Percentiles rank a stretch among this genome's conserved stretches.
Evolutionary conservation across 1,139 yeast species (phyloP).

Genomic region (Pneumocystis wakefieldiae): DNA sequence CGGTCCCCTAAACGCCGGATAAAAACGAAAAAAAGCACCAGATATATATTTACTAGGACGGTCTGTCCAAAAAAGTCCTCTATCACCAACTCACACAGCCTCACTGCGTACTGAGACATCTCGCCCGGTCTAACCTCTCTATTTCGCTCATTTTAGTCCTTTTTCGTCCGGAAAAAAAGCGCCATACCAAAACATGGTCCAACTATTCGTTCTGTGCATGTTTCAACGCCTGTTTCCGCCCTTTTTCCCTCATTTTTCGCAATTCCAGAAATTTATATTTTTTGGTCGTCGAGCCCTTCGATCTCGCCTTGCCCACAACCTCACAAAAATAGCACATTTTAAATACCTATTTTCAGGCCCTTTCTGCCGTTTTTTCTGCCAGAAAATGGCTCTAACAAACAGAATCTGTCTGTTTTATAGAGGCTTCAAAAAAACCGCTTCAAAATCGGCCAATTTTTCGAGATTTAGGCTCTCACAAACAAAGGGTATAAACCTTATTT

Average conservation of each 20-base stretch:
- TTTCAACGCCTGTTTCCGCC: too few relatives aligned
- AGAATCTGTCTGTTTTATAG: neutral
- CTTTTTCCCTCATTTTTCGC: too few relatives aligned
- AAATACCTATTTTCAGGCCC: neutral
- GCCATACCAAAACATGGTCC: neutral
- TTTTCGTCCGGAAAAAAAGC: neutral
- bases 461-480: constrained; percentile 5
- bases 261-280: too few relatives aligned
- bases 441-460: neutral
- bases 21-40: neutral
- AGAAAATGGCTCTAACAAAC: neutral
- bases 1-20: constrained; percentile 17
- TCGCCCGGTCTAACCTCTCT: neutral
- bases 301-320: neutral
- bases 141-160: neutral
- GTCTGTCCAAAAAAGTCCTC: constrained; percentile 26
- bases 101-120: constrained; percentile 16
- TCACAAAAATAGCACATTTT: too few relatives aligned
- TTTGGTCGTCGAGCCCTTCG: neutral
- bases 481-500: constrained; percentile 28
- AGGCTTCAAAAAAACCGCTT: neutral
- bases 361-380: neutral
- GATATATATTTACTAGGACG: constrained; percentile 18
- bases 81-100: constrained; percentile 23
- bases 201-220: too few relatives aligned